Evolutionary conservation across 2,329 filamentous ascomycete genomes (phyloP).

Genomic region (Ophioceras dolichostomum): DNA sequence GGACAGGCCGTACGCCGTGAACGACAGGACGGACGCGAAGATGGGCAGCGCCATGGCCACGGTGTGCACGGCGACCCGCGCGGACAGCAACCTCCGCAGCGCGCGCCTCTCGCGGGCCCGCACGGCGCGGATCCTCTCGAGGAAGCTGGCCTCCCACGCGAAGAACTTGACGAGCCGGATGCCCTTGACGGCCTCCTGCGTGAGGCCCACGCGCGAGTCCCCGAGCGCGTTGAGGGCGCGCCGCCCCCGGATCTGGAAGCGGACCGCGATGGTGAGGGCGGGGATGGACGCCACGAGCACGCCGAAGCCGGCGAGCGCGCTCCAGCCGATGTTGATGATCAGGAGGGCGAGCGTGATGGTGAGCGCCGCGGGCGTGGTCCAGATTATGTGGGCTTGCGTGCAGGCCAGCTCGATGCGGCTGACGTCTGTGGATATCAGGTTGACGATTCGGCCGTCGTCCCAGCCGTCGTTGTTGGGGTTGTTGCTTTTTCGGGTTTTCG

Average conservation of each 20-base stretch:
- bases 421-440: constrained; percentile 94
- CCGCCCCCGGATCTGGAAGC: constrained; percentile 12
- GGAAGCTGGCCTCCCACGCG: constrained; percentile 84
- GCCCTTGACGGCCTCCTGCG: constrained; percentile 84
- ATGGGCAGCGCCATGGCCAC: constrained; percentile 8
- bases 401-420: constrained; percentile 89
- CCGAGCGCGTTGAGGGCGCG: constrained; percentile 28
- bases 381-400: constrained; percentile 80
- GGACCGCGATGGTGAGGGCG: constrained; percentile 15
- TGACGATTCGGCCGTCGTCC: constrained; percentile 52
- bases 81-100: constrained; percentile 8
- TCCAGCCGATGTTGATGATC: constrained; percentile 16
- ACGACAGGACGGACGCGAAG: constrained; percentile 6
- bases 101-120: constrained; percentile 9
- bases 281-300: constrained; percentile 16
- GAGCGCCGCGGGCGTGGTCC: constrained; percentile 73
- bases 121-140: constrained; percentile 14
- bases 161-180: constrained; percentile 97
- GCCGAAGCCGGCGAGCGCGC: constrained; percentile 16
- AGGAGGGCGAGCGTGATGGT: constrained; percentile 66
- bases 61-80: constrained; percentile 15
- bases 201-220: constrained; percentile 81
- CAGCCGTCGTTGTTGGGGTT: too few species aligned
- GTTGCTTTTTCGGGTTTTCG: too few species aligned
- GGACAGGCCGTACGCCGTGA: constrained; percentile 3